Base-by-base conservation (phyloP, 495 filamentous ascomycete species). In the Talaromyces ruber region DNA sequence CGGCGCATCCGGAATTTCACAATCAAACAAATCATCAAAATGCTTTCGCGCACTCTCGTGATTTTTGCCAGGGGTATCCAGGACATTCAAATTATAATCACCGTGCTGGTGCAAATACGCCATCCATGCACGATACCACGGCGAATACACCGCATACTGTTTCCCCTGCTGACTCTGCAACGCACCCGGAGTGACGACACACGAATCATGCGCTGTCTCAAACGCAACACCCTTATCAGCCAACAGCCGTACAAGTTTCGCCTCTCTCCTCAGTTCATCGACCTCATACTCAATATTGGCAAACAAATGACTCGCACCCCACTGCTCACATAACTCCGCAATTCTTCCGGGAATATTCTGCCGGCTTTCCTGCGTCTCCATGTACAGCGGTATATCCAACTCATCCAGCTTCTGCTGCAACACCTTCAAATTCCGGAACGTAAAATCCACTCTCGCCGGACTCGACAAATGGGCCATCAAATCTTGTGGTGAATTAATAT, bases 401-500 rank as follows among this genome's bases (percentile, higher is more conserved):
- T 82, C 79, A 1, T 71, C 82, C 34, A 97, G 68, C 66, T 92
- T 89, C 32, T 74, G 64, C 66, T 86, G 85, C 67, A 96, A 65
- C 8, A 84, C 77, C 22, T 75, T 74, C 65, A 97, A 63, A 0
- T 84, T 87, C 21, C 91, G 79, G 7, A 96, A 71, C 51, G 86
- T 88, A 60, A 96, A 92, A 68, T 96, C 92, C 14, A 95, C 88
- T 26, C 90, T 79, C 3, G 84, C 82, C 0, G 91, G 82, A 55
- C 88, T 82, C 0, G 84, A 86, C 37, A 88, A 67, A 72, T 97
- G 93, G 2, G 93, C 93, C 64, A 91, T 86, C 62, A 88, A 85
- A 70, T 97, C 93, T 72, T 96, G 85, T 2, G 90, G 92, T 37
- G 89, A 93, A n/a, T 92, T 64, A 11, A 96, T 81, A 66, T 92